phyloP scores from a whole-genome alignment of 305 asterid species.

The Galium porrigens region DNA sequence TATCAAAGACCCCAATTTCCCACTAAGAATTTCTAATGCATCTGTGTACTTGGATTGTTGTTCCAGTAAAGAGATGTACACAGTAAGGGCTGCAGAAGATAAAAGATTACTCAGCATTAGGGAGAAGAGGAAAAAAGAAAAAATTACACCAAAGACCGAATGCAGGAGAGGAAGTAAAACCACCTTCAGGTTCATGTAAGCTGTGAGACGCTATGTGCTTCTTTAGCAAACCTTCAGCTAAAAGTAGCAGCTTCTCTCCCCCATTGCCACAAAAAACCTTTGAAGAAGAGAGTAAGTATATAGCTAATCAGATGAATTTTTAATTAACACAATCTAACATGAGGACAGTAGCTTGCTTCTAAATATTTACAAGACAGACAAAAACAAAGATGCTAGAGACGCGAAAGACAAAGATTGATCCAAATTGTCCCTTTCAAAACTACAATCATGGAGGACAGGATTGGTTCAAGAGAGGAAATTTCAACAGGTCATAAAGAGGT shows the following conservation, averaged over 20 bases:
- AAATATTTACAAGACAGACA: background rate
- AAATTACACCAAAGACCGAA: slow-evolving; percentile 15
- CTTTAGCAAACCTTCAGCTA: slow-evolving; percentile 94
- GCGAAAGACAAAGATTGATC: background rate
- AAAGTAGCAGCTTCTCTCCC: slow-evolving; percentile 56
- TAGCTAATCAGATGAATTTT: slow-evolving; percentile 5
- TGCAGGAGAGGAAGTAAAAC: slow-evolving; percentile 13
- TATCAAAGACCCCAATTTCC: slow-evolving; percentile 86
- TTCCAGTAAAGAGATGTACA: slow-evolving; percentile 70
- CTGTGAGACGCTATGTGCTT: slow-evolving; percentile 85
- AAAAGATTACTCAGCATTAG: slow-evolving; percentile 26
- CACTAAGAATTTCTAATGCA: slow-evolving; percentile 76
- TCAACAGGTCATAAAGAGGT: background rate
- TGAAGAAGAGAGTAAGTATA: slow-evolving; percentile 19
- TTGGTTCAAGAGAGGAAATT: background rate
- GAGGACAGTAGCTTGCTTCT: background rate
- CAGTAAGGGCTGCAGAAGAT: slow-evolving; percentile 70
- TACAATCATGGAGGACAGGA: background rate
- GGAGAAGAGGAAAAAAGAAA: slow-evolving; percentile 7
- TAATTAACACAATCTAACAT: slow-evolving; percentile 5
- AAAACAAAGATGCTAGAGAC: background rate
- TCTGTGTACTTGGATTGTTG: slow-evolving; percentile 65
- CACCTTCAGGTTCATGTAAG: slow-evolving; percentile 96
- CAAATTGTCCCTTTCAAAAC: background rate
- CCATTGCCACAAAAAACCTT: slow-evolving; percentile 80